Conservation (phyloP, 208 protist species). For the Trypanosoma cruzi region DNA sequence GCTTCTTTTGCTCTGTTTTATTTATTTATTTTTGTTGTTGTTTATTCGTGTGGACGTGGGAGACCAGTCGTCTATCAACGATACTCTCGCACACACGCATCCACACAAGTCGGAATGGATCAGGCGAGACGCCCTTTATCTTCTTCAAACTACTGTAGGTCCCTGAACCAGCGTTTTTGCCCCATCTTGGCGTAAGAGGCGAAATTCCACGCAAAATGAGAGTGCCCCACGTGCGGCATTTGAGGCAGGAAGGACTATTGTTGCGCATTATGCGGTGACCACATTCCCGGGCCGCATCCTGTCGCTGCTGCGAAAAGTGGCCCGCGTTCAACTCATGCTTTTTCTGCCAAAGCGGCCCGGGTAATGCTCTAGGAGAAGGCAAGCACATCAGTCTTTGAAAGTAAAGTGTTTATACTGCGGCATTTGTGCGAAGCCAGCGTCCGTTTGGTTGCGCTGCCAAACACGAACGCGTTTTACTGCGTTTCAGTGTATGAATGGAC, state of each 20-base stretch:
- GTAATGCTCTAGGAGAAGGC: not conserved
- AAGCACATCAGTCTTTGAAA: slow-evolving; percentile 5
- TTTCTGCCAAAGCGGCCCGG: no score
- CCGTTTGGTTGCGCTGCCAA: slow-evolving; percentile 12
- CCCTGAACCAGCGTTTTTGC: slow-evolving; percentile 27
- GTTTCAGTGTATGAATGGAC: no score
- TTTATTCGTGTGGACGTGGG: slow-evolving; percentile 7
- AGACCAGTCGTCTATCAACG: slow-evolving; percentile 15
- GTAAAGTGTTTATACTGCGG: slow-evolving; percentile 28
- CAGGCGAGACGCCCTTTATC: not conserved
- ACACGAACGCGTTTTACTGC: slow-evolving; percentile 6
- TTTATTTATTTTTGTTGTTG: no score
- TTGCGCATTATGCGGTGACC: slow-evolving; percentile 24
- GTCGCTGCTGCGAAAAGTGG: not conserved
- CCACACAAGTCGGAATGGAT: not conserved
- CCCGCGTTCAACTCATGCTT: not conserved
- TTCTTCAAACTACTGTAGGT: slow-evolving; percentile 18
- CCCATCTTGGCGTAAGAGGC: slow-evolving; percentile 16
- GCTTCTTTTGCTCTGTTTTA: slow-evolving; percentile 15
- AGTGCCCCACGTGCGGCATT: slow-evolving; percentile 27
- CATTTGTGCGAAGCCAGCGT: slow-evolving; percentile 20
- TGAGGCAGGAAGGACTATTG: slow-evolving; percentile 19
- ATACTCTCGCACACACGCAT: not conserved
- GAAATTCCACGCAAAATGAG: slow-evolving; percentile 19
- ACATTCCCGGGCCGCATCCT: slow-evolving; percentile 9